Evolutionary conservation across 306 rosid genomes (phyloP).

Genomic region (Cucurbita argyrosperma): DNA sequence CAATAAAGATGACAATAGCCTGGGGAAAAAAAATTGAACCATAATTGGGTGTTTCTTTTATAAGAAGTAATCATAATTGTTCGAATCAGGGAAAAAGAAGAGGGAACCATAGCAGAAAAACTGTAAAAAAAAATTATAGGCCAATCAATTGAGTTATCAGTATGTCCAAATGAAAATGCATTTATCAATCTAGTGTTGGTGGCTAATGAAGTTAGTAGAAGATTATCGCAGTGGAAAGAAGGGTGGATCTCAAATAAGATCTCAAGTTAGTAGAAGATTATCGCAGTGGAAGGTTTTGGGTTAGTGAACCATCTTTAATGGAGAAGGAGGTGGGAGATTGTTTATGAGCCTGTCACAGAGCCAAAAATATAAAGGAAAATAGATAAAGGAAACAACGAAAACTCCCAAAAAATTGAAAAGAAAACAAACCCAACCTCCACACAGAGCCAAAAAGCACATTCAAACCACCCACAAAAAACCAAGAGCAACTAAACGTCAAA

Average conservation of each 20-base stretch:
- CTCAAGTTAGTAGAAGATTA: neutral
- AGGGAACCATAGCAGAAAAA: neutral
- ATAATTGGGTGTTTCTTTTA: too few species aligned
- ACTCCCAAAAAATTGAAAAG: neutral
- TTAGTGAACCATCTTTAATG: too few species aligned
- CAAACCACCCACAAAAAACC: too few species aligned
- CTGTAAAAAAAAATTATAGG: neutral
- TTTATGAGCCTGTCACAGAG: too few species aligned
- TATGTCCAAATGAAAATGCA: neutral
- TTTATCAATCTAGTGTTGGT: neutral
- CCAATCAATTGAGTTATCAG: neutral
- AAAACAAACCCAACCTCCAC: neutral
- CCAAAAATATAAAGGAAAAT: neutral
- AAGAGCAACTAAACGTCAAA: neutral
- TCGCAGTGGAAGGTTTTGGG: too few species aligned
- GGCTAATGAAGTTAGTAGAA: neutral
- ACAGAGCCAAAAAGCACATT: neutral
- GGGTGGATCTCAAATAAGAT: too few species aligned
- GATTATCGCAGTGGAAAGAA: too few species aligned
- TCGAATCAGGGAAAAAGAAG: too few species aligned
- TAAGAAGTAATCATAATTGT: neutral
- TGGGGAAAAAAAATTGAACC: constrained; percentile 13
- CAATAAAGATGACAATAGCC: constrained; percentile 72
- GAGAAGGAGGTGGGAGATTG: too few species aligned
- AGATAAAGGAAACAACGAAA: neutral